A percentile compares a stretch with the other conserved stretches of the same genome.
Evolutionary conservation across 2,329 filamentous ascomycete species (phyloP).

Genomic region (Penicillium sp.): DNA sequence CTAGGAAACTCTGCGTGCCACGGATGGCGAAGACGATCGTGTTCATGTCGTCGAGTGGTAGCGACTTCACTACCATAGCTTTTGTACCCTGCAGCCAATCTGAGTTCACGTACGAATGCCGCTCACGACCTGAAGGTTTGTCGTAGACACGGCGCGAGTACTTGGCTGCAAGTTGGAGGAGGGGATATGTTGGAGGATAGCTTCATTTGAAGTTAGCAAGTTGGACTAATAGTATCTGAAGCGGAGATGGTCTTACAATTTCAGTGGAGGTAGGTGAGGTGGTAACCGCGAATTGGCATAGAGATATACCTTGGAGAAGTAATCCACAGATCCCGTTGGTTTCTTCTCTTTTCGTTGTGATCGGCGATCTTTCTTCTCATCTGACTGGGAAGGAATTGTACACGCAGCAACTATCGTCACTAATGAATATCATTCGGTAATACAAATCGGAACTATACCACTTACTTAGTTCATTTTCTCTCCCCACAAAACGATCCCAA

Average conservation of each 20-base stretch:
- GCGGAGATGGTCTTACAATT: slow-evolving; percentile 52
- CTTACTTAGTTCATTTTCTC: slow-evolving; percentile 37
- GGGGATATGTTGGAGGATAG: slow-evolving; percentile 71
- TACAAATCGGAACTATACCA: not conserved
- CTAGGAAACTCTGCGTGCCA: slow-evolving; percentile 74
- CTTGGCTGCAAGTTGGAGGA: slow-evolving; percentile 74
- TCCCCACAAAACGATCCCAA: slow-evolving; percentile 54
- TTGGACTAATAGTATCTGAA: not conserved
- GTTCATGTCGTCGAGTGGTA: slow-evolving; percentile 73
- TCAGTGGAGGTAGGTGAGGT: slow-evolving; percentile 63
- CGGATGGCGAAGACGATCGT: slow-evolving; percentile 81
- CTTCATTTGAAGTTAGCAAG: slow-evolving; percentile 36
- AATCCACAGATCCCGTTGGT: slow-evolving; percentile 41
- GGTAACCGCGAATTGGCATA: slow-evolving; percentile 77
- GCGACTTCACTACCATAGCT: slow-evolving; percentile 79
- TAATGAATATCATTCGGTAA: not conserved
- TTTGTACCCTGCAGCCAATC: slow-evolving; percentile 75
- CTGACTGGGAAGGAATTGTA: slow-evolving; percentile 8
- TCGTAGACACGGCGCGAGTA: slow-evolving; percentile 75
- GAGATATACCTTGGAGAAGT: slow-evolving; percentile 73
- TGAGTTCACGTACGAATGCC: slow-evolving; percentile 66
- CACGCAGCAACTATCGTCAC: slow-evolving; percentile 14
- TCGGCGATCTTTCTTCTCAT: slow-evolving; percentile 1
- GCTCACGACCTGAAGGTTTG: slow-evolving; percentile 60
- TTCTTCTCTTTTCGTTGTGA: slow-evolving; percentile 6